A percentile compares a stretch with the other conserved stretches of the same genome.
phyloP scores from a whole-genome alignment of 2,329 filamentous ascomycete genomes.

The Ascochyta clinopodiicola region DNA sequence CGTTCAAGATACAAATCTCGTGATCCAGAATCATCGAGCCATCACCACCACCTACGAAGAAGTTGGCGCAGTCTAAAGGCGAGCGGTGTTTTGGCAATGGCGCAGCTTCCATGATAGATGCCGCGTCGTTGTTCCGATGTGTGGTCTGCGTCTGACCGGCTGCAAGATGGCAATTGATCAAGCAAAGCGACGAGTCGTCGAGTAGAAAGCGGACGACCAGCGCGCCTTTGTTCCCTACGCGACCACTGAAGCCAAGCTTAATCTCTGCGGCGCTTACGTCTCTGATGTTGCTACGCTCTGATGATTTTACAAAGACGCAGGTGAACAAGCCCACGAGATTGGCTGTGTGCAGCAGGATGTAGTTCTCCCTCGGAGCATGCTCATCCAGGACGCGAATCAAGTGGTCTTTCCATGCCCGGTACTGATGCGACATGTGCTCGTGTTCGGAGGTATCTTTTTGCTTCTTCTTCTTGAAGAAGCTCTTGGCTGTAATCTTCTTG shows the following conservation, averaged over 20 bases:
- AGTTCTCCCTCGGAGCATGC: slow-evolving; percentile 78
- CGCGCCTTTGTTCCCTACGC: slow-evolving; percentile 96
- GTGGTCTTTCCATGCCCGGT: slow-evolving; percentile 95
- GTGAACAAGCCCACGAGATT: slow-evolving; percentile 94
- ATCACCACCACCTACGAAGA: slow-evolving; percentile 89
- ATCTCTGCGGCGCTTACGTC: slow-evolving; percentile 82
- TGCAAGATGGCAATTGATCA: slow-evolving; percentile 96
- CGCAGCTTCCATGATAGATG: slow-evolving; percentile 82
- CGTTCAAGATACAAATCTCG: slow-evolving; percentile 95
- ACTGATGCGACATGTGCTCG: slow-evolving; percentile 95
- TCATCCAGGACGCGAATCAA: slow-evolving; percentile 83
- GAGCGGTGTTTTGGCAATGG: slow-evolving; percentile 77
- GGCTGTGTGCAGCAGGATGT: slow-evolving; percentile 85
- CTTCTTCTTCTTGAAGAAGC: slow-evolving; percentile 77
- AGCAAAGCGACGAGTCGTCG: slow-evolving; percentile 92
- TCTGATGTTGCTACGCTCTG: slow-evolving; percentile 75
- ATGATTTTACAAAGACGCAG: slow-evolving; percentile 89
- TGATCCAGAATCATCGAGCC: slow-evolving; percentile 95
- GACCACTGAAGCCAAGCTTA: slow-evolving; percentile 93
- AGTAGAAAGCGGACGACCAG: slow-evolving; percentile 89
- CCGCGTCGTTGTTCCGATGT: slow-evolving; percentile 89
- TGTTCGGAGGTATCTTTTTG: slow-evolving; percentile 85
- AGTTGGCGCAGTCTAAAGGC: slow-evolving; percentile 70
- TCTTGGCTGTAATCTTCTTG: slow-evolving; percentile 96
- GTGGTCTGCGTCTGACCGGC: slow-evolving; percentile 91